Evolutionary conservation across 805 yeast genomes (phyloP), one percentile per base, ranked within the genome.

Genomic region (Yamadazyma phyllophila): DNA sequence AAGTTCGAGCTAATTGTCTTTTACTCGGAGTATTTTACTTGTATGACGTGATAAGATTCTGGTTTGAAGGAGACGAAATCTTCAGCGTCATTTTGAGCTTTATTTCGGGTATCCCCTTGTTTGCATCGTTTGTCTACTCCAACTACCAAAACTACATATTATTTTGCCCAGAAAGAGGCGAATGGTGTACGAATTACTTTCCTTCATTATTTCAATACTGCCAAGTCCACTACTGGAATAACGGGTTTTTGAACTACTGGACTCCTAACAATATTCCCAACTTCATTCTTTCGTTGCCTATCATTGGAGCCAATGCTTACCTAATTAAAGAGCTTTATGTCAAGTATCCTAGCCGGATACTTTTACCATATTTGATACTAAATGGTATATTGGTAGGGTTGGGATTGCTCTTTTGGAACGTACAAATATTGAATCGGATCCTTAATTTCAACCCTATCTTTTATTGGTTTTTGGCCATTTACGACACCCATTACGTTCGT

Each of bases 201-300:
- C 88, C 87, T 6, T 76, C 84, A 16, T 69, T 92, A 11, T 82
- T 82, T 54, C 62, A 78, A 2, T 88, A 74, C 61, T 86, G 95
- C 6, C 99, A 94, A 63, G 47, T 66, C 1, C 73, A 81, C 51
- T 90, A 92, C 62, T 94, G 99, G 99, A 78, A 82, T 54, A 76
- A 73, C 36, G 98, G 99, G 0, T 80, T 91, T 43, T 62, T 94
- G 45, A 71, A 65, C 34, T 94, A 94, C 65, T 94, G 97, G 92
- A 85, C 94, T 0, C 47, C 73, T 0, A 81, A 81, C 57, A 92
- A 94, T 56, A 63, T 88, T 7, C 96, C 97, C 9, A 87, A 91
- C 62, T 92, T 94, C 60, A 26, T 82, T 8, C 71, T 94, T 55
- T 92, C 87, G 0, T 45, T 78, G 1, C 98, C 98, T 2, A 80